phyloP scores from a whole-genome alignment of 2,329 filamentous ascomycete genomes.

The Gaeumannomyces tritici region DNA sequence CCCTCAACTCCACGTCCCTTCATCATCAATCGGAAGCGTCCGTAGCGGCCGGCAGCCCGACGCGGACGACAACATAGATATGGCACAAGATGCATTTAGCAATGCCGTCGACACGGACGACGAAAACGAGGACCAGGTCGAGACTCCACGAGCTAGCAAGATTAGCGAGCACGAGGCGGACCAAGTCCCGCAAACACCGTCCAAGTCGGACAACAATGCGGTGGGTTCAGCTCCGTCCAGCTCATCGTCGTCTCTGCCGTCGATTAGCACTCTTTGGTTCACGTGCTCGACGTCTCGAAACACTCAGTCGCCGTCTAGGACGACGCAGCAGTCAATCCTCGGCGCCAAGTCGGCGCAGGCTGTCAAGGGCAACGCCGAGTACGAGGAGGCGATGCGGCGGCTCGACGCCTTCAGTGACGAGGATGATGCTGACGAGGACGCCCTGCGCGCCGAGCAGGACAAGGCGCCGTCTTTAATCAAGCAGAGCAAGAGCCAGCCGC shows the following conservation, averaged over 20 bases:
- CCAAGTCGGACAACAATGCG: neutral
- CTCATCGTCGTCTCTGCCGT: slow-evolving; percentile 15
- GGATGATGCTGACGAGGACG: slow-evolving; percentile 17
- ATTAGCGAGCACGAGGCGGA: neutral
- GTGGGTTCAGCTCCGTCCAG: slow-evolving; percentile 4
- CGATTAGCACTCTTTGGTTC: slow-evolving; percentile 29
- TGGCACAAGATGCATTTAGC: slow-evolving; percentile 19
- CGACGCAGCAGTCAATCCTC: slow-evolving; percentile 13
- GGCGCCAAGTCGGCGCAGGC: slow-evolving; percentile 16
- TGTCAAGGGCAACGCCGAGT: slow-evolving; percentile 22
- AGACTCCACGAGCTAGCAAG: slow-evolving; percentile 1
- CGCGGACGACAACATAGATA: slow-evolving; percentile 25
- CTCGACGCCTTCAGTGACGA: slow-evolving; percentile 22
- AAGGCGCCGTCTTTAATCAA: neutral
- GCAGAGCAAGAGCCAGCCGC: neutral
- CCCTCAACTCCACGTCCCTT: slow-evolving; percentile 18
- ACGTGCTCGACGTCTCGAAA: slow-evolving; percentile 27
- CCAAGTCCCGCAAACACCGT: neutral
- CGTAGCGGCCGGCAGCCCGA: slow-evolving; percentile 41
- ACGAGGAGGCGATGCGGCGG: slow-evolving; percentile 33
- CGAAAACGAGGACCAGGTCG: neutral
- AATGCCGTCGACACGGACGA: slow-evolving; percentile 6
- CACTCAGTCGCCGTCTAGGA: slow-evolving; percentile 22
- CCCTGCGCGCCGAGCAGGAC: neutral
- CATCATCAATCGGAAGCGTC: slow-evolving; percentile 30